A percentile compares a stretch with the other conserved stretches of the same genome.
phyloP scores from a whole-genome alignment of 2,329 filamentous ascomycete genomes.

The Microthyrium microscopicum region DNA sequence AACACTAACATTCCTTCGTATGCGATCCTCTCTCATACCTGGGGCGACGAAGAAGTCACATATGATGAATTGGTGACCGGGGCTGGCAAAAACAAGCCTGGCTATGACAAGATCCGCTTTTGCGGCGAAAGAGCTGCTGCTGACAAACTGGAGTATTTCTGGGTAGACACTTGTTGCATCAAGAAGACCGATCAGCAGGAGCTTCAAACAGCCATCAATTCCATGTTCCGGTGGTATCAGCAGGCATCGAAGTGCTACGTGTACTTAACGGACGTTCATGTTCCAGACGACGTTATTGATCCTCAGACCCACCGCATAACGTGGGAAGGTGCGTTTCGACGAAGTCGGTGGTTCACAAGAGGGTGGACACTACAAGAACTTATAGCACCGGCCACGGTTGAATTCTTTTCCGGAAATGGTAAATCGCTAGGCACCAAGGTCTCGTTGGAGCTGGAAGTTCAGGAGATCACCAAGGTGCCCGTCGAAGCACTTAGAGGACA shows the following conservation, averaged over 20 bases:
- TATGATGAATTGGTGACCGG: slow-evolving; percentile 5
- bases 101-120: slow-evolving; percentile 7
- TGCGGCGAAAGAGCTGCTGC: slow-evolving; percentile 7
- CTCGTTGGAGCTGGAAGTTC: slow-evolving; percentile 13
- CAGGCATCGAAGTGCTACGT: slow-evolving; percentile 8
- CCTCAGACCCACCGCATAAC: slow-evolving; percentile 3
- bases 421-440: slow-evolving; percentile 15
- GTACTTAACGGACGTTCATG: slow-evolving; percentile 8
- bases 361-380: slow-evolving; percentile 12
- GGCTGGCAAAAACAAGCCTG: slow-evolving; percentile 7
- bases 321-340: slow-evolving; percentile 9
- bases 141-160: slow-evolving; percentile 10
- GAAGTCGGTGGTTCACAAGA: slow-evolving; percentile 11
- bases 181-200: slow-evolving; percentile 7
- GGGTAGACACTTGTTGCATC: slow-evolving; percentile 10
- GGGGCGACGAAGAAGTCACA: slow-evolving; percentile 5
- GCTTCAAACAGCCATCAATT: slow-evolving; percentile 5
- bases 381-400: slow-evolving; percentile 11
- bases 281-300: slow-evolving; percentile 6
- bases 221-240: slow-evolving; percentile 9
- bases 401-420: slow-evolving; percentile 16
- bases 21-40: slow-evolving; percentile 11
- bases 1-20: slow-evolving; percentile 9
- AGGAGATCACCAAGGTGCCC: slow-evolving; percentile 11
- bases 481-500: slow-evolving; percentile 1